phyloP scores from a whole-genome alignment of 2,329 filamentous ascomycete genomes.

The Cercospora nicotianae region DNA sequence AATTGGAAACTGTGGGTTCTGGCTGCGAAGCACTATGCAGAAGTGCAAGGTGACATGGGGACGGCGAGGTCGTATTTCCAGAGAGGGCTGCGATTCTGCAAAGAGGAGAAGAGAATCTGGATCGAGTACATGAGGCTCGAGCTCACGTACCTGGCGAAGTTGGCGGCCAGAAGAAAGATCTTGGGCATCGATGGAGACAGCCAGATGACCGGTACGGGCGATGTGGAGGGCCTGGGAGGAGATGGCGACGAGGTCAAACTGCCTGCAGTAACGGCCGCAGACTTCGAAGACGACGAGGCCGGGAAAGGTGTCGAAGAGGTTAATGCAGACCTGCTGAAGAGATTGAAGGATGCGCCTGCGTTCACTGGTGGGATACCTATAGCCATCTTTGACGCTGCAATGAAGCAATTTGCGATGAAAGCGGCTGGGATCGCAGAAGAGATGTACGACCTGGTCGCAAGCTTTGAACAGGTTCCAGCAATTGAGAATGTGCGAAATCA shows the following conservation, averaged over 20 bases:
- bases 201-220: slow-evolving; percentile 45
- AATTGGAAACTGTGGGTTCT: slow-evolving; percentile 82
- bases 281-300: slow-evolving; percentile 50
- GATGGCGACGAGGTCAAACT: slow-evolving; percentile 60
- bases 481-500: slow-evolving; percentile 69
- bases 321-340: slow-evolving; percentile 60
- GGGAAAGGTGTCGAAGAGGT: slow-evolving; percentile 51
- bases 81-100: slow-evolving; percentile 86
- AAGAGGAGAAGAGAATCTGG: slow-evolving; percentile 72
- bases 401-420: slow-evolving; percentile 72
- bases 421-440: slow-evolving; percentile 62
- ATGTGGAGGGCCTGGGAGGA: slow-evolving; percentile 40
- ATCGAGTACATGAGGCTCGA: slow-evolving; percentile 87
- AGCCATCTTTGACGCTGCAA: slow-evolving; percentile 84
- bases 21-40: slow-evolving; percentile 75
- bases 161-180: slow-evolving; percentile 70
- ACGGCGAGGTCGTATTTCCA: slow-evolving; percentile 83
- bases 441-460: slow-evolving; percentile 78
- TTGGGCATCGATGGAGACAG: slow-evolving; percentile 60
- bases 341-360: slow-evolving; percentile 70
- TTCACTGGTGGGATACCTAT: slow-evolving; percentile 90
- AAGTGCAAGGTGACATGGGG: slow-evolving; percentile 81
- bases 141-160: slow-evolving; percentile 84
- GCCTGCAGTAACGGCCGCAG: slow-evolving; percentile 61
- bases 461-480: slow-evolving; percentile 67